These are phyloP conservation scores for Rosa multiflora DNA, from an alignment of 306 rosid genomes.

Conservation along the genomic window DNA sequence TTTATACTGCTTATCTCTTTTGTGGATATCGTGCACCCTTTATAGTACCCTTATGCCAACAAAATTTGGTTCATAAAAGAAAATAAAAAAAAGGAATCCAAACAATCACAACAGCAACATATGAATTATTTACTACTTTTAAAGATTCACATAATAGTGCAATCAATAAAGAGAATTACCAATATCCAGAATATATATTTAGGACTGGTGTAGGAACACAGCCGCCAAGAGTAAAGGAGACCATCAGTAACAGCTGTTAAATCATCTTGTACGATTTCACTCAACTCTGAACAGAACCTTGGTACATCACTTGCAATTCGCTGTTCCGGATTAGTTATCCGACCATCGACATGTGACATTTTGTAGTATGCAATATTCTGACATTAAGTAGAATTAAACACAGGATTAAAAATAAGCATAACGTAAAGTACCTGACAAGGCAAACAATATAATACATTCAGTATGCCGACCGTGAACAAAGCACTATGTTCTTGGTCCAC, in stretches of 20 bases:
- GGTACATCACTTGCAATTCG: slow-evolving; percentile 97
- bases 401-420: slow-evolving; percentile 4
- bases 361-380: slow-evolving; percentile 99
- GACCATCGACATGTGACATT: slow-evolving; percentile 94
- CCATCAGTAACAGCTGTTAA: slow-evolving; percentile 91
- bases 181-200: slow-evolving; percentile 95
- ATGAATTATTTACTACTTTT: neutral
- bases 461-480: neutral
- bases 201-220: slow-evolving; percentile 98
- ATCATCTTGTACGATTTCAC: slow-evolving; percentile 98
- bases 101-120: neutral
- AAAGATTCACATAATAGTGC: slow-evolving; percentile 16
- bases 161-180: slow-evolving; percentile 50
- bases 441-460: slow-evolving; percentile 12
- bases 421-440: slow-evolving; percentile 4
- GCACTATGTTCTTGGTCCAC: neutral
- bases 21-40: neutral
- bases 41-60: neutral
- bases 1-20: neutral
- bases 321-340: slow-evolving; percentile 93
- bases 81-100: neutral
- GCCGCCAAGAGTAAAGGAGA: slow-evolving; percentile 87
- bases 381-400: slow-evolving; percentile 36
- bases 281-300: slow-evolving; percentile 90
- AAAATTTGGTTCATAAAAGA: neutral